Conservation (phyloP, 176 grass and related monocot species). For the Phoenix roebelenii region DNA sequence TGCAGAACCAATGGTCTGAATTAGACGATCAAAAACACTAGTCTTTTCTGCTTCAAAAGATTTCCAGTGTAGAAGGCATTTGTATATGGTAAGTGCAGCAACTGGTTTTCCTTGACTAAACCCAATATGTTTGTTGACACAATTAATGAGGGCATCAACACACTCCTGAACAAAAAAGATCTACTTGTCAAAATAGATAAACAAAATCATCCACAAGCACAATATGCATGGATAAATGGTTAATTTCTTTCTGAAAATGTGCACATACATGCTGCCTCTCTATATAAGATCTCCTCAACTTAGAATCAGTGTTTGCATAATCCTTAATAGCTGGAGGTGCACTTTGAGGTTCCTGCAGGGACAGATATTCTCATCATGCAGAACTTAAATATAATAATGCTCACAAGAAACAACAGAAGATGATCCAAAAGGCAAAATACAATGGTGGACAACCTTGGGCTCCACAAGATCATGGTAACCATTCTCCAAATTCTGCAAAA, state of each 20-base stretch:
- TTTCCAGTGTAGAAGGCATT: conserved; percentile 95
- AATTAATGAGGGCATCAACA: conserved; percentile 70
- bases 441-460: conserved; percentile 31
- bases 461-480: conserved; percentile 49
- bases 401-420: no score
- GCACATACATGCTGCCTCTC: background rate
- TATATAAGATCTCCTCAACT: background rate
- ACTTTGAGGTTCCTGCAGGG: conserved; percentile 1
- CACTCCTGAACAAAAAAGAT: conserved; percentile 54
- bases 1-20: conserved; percentile 93
- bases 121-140: conserved; percentile 75
- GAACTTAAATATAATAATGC: no score
- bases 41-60: conserved; percentile 97
- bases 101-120: conserved; percentile 84
- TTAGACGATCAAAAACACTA: conserved; percentile 94
- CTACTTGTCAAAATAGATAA: no score
- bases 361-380: no score
- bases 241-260: conserved; percentile 13
- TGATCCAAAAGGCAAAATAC: no score
- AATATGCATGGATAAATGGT: background rate
- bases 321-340: conserved; percentile 5
- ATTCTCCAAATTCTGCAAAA: conserved; percentile 49
- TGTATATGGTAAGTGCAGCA: conserved; percentile 92
- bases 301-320: conserved; percentile 1
- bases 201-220: no score